Base-by-base conservation (phyloP, 2,329 filamentous ascomycete species). In the Nannizziopsis arthrosporioides region DNA sequence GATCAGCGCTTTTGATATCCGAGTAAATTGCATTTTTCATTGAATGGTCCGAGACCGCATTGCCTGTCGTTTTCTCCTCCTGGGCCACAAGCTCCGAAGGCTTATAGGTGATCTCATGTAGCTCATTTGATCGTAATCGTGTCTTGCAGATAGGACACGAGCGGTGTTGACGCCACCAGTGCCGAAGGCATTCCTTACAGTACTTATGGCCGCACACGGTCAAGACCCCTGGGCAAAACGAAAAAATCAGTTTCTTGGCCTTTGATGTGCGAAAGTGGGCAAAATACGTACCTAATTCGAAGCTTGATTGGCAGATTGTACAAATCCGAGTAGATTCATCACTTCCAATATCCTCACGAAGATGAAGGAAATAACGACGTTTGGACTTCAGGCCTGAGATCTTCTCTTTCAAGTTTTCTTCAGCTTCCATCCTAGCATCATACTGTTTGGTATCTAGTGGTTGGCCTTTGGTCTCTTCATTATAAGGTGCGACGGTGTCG, bases 171-270 rank as follows among this genome's bases (percentile, higher is more conserved):
- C 71, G 73, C 69, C 83, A 86, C 92, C 92, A 96, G 10, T 80
- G 57, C 34, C 74, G 73, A 56, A 96, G 82, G 63, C 92, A 96
- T 22, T 86, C 84, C 58, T 86, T 88, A 69, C 90, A 95, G 61
- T 88, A 96, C 54, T 87, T 80, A 61, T 98, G 92, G 0, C 90
- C 90, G 61, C 92, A 96, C 1, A 87, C 76, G 0, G 90, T 95
- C 54, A 69, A 54, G 14, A 69, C 64, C 19, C 66, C 66, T 68
- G 31, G 10, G 38, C 41, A 31, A 31, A 44, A 35, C 22, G 31
- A 31, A 42, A 37, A 38, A 15, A 19, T 45, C 37, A 41, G 47
- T 34, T 32, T 8, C 6, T 36, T 35, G 31, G 2, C 14, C 14
- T 27, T 30, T 14, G 14, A 14, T 7, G 18, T 3, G 4, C 35